phyloP scores from a whole-genome alignment of 2,329 filamentous ascomycete species.

The Cladobotryum mycophilum region DNA sequence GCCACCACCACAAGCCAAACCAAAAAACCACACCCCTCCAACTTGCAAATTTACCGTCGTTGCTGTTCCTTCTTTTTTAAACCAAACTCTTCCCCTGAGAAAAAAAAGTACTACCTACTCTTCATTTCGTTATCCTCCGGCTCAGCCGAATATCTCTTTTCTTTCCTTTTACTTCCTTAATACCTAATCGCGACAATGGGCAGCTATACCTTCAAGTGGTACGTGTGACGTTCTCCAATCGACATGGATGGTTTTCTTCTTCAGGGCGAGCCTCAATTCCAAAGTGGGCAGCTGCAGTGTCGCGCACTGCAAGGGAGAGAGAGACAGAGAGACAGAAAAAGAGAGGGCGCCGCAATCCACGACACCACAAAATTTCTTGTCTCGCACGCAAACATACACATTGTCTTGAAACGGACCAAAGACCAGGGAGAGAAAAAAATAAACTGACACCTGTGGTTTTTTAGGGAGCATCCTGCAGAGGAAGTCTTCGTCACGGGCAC shows the following conservation, averaged over 20 bases:
- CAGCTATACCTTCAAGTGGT: constrained; percentile 67
- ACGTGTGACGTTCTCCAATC: constrained; percentile 28
- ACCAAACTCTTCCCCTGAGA: neutral
- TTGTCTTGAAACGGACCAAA: neutral
- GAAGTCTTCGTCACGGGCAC: constrained; percentile 94
- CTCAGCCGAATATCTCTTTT: constrained; percentile 1
- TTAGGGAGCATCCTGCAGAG: constrained; percentile 74
- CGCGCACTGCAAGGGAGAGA: neutral
- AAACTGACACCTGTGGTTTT: constrained; percentile 3
- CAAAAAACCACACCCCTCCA: neutral
- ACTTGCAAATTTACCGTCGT: neutral
- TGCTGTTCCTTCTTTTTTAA: constrained; percentile 1
- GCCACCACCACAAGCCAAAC: constrained; percentile 3
- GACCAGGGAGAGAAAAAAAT: neutral
- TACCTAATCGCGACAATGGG: constrained; percentile 44
- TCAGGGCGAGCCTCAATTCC: neutral
- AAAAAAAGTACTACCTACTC: neutral
- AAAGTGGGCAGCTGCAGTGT: neutral
- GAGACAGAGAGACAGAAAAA: neutral
- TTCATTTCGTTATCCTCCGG: neutral
- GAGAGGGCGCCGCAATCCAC: neutral
- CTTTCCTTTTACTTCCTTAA: constrained; percentile 3
- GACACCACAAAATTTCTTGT: constrained; percentile 2
- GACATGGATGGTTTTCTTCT: constrained; percentile 4
- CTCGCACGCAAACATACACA: neutral